A percentile compares a stretch with the other conserved stretches of the same genome.
Conservation (phyloP, 768 basidiomycete species). For the Erythrobasidium yunnanense region DNA sequence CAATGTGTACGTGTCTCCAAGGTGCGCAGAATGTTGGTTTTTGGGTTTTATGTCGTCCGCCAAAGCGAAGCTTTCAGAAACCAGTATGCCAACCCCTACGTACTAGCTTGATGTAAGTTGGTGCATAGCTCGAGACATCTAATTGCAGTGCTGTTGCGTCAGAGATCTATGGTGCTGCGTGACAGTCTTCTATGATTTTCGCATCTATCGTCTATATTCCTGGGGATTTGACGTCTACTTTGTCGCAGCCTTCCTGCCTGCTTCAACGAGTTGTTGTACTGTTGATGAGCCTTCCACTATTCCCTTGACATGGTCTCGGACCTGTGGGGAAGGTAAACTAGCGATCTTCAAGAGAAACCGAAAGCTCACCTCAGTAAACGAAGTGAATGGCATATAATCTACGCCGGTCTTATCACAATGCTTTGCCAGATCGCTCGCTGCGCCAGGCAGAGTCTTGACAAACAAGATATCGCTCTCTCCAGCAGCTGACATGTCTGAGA, state of each 20-base stretch:
- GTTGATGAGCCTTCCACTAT: constrained; percentile 8
- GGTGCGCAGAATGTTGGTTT: too few species aligned
- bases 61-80: too few species aligned
- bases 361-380: constrained; percentile 20
- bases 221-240: not conserved
- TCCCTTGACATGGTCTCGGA: not conserved
- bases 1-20: too few species aligned
- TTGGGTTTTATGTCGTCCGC: too few species aligned
- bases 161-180: too few species aligned
- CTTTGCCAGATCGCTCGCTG: constrained; percentile 62
- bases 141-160: too few species aligned
- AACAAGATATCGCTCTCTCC: constrained; percentile 87
- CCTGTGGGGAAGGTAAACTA: not conserved
- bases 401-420: constrained; percentile 74
- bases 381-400: constrained; percentile 28
- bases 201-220: not conserved
- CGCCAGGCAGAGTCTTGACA: constrained; percentile 53
- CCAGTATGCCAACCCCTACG: too few species aligned
- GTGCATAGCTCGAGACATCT: too few species aligned
- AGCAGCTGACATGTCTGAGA: constrained; percentile 78
- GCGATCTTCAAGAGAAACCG: not conserved
- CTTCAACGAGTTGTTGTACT: not conserved
- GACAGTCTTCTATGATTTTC: not conserved
- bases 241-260: not conserved
- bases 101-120: too few species aligned